Evolutionary conservation across 805 yeast species (phyloP).

Genomic region (Metschnikowia cubensis): DNA sequence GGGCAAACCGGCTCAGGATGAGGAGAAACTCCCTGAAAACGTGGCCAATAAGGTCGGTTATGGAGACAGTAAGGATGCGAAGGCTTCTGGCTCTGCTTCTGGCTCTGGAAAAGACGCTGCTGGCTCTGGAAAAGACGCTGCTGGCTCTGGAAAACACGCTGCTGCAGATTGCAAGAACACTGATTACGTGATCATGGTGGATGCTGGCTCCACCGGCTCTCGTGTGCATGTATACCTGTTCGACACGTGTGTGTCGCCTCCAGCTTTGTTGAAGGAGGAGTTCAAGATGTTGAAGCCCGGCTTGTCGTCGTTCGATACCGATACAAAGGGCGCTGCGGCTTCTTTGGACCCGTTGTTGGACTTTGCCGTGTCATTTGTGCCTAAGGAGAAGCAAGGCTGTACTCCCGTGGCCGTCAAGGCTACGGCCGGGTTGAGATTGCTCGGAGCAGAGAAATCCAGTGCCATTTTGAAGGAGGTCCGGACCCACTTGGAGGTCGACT

Average conservation of each 20-base stretch:
- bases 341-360: slow-evolving; percentile 81
- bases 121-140: not conserved
- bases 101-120: not conserved
- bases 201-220: slow-evolving; percentile 97
- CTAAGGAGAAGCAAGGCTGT: slow-evolving; percentile 66
- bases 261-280: slow-evolving; percentile 70
- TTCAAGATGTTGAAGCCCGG: slow-evolving; percentile 94
- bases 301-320: slow-evolving; percentile 76
- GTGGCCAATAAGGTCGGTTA: slow-evolving; percentile 1
- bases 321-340: slow-evolving; percentile 80
- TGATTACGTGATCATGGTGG: slow-evolving; percentile 87
- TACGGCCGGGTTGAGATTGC: slow-evolving; percentile 89
- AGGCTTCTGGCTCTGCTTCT: not conserved
- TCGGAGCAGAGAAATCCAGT: slow-evolving; percentile 71
- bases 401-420: slow-evolving; percentile 97
- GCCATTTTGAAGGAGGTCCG: slow-evolving; percentile 76
- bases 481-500: slow-evolving; percentile 67
- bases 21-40: not conserved
- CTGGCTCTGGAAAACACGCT: not conserved
- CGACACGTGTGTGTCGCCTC: slow-evolving; percentile 82
- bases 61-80: not conserved
- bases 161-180: slow-evolving; percentile 30
- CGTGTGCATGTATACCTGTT: slow-evolving; percentile 93
- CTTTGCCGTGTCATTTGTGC: slow-evolving; percentile 72
- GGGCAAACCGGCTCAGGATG: slow-evolving; percentile 1